Conservation (phyloP, 2,329 filamentous ascomycete genomes). For the Colletotrichum tanaceti region DNA sequence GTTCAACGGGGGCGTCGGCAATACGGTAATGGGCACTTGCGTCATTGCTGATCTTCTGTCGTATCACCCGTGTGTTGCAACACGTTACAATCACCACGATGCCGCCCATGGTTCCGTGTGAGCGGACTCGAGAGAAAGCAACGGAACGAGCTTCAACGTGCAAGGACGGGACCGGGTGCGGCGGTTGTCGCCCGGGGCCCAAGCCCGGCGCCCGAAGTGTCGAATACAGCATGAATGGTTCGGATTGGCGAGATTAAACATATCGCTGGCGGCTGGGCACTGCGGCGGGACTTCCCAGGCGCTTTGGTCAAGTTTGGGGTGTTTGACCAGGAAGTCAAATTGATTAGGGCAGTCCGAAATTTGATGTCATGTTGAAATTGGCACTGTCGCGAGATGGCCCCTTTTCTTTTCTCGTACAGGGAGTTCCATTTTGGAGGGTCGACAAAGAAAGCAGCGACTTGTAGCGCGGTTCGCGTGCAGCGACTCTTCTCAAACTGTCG, state of each 20-base stretch:
- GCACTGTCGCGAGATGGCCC: slow-evolving; percentile 28
- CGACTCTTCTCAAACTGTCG: neutral
- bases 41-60: slow-evolving; percentile 14
- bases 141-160: neutral
- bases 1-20: slow-evolving; percentile 14
- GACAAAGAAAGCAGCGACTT: slow-evolving; percentile 25
- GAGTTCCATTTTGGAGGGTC: slow-evolving; percentile 18
- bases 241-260: slow-evolving; percentile 31
- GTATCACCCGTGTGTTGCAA: neutral
- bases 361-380: slow-evolving; percentile 39
- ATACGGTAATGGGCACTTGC: slow-evolving; percentile 11
- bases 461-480: slow-evolving; percentile 4
- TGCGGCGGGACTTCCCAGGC: slow-evolving; percentile 33
- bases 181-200: slow-evolving; percentile 20
- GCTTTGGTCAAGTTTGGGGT: slow-evolving; percentile 37
- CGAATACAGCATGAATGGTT: slow-evolving; percentile 22
- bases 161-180: slow-evolving; percentile 8
- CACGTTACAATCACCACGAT: slow-evolving; percentile 11
- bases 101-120: slow-evolving; percentile 6
- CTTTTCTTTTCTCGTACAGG: slow-evolving; percentile 7
- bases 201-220: slow-evolving; percentile 29
- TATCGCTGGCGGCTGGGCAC: slow-evolving; percentile 32
- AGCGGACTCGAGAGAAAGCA: neutral
- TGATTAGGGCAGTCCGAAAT: slow-evolving; percentile 39
- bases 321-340: slow-evolving; percentile 40